These are phyloP conservation scores for Phyllosticta ampelicida DNA, from an alignment of 2,329 filamentous ascomycete species.

Conservation along the genomic window DNA sequence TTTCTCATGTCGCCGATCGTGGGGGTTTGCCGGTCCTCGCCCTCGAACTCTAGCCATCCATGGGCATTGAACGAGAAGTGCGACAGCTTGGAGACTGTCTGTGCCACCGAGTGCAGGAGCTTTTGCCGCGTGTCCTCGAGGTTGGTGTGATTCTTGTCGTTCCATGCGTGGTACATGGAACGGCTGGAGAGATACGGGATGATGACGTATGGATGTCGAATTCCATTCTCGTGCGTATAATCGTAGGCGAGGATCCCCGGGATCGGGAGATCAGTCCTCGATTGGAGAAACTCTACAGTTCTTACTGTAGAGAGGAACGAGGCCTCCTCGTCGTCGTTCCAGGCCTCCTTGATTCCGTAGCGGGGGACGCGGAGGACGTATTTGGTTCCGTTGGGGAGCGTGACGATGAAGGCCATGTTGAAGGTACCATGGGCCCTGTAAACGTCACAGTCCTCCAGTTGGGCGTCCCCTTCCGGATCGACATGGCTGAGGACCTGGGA, in stretches of 20 bases:
- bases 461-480: not conserved
- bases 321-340: not conserved
- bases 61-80: slow-evolving; percentile 12
- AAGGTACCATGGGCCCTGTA: not conserved
- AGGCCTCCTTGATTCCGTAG: not conserved
- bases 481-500: not conserved
- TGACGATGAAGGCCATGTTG: not conserved
- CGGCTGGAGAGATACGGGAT: slow-evolving; percentile 14
- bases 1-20: not conserved
- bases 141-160: not conserved
- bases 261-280: slow-evolving; percentile 12
- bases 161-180: slow-evolving; percentile 3
- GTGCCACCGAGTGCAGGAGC: slow-evolving; percentile 14
- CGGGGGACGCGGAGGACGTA: not conserved
- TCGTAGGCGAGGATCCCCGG: slow-evolving; percentile 14
- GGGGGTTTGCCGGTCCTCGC: not conserved
- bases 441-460: not conserved
- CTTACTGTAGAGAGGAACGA: not conserved
- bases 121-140: slow-evolving; percentile 10
- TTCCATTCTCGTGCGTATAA: slow-evolving; percentile 11
- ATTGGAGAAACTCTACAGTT: slow-evolving; percentile 12
- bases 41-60: slow-evolving; percentile 11
- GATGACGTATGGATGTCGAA: slow-evolving; percentile 15
- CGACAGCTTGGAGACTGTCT: slow-evolving; percentile 10
- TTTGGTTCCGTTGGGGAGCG: not conserved